phyloP scores from a whole-genome alignment of 2,329 filamentous ascomycete genomes.

The Rhynchosporium agropyri region DNA sequence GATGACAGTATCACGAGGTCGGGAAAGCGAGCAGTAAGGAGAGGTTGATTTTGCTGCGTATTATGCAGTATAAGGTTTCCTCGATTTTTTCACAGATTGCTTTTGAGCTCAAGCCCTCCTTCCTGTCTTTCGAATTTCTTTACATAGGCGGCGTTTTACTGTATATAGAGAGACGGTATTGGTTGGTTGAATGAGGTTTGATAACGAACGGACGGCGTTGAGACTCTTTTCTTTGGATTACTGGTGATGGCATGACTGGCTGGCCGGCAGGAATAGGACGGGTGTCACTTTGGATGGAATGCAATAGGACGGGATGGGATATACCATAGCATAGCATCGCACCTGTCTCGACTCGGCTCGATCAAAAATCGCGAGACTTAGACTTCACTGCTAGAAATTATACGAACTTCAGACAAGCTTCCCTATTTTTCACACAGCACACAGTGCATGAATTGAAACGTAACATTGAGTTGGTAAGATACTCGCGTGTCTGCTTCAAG shows the following conservation, averaged over 20 bases:
- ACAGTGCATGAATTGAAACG: no score
- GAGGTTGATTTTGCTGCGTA: background rate
- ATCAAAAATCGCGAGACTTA: no score
- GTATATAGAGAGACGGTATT: conserved; percentile 3
- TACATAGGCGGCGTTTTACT: background rate
- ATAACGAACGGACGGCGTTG: background rate
- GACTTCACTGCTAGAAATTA: no score
- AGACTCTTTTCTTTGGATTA: background rate
- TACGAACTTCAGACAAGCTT: no score
- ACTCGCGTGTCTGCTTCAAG: no score
- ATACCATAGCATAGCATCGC: conserved; percentile 10
- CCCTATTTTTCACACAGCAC: no score
- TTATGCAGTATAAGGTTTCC: background rate
- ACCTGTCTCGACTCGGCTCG: background rate
- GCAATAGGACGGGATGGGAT: conserved; percentile 7
- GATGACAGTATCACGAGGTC: conserved; percentile 22
- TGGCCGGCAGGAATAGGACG: background rate
- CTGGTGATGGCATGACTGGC: background rate
- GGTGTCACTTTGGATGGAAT: background rate
- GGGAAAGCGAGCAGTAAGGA: conserved; percentile 13
- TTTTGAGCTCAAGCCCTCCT: no score
- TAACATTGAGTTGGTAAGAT: no score
- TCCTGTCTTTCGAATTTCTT: background rate
- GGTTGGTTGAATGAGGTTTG: background rate
- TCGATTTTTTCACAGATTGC: background rate